A percentile compares a stretch with the other conserved stretches of the same genome.
Conservation (phyloP, 768 basidiomycete species). For the Trametes punicea region DNA sequence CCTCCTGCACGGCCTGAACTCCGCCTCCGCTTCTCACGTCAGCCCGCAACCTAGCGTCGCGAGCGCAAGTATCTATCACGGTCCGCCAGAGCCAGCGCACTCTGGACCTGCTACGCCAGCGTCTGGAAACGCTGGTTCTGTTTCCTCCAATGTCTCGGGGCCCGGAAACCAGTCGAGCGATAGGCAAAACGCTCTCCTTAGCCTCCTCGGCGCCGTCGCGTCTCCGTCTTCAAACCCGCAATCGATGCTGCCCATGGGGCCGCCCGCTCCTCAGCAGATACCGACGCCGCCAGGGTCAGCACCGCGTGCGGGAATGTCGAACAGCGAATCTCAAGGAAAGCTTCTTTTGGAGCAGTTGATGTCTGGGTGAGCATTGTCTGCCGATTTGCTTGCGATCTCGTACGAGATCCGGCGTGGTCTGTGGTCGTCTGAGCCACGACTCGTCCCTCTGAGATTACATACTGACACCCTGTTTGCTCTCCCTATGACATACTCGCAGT, state of each 20-base stretch:
- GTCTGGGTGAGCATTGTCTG: slow-evolving; percentile 57
- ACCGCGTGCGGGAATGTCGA: slow-evolving; percentile 48
- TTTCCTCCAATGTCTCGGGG: slow-evolving; percentile 39
- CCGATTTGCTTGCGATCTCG: slow-evolving; percentile 11
- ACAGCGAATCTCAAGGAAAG: slow-evolving; percentile 66
- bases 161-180: slow-evolving; percentile 46
- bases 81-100: slow-evolving; percentile 30
- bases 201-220: slow-evolving; percentile 56
- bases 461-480: neutral
- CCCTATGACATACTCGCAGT: slow-evolving; percentile 9
- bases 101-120: slow-evolving; percentile 44
- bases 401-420: neutral
- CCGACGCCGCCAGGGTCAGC: slow-evolving; percentile 67
- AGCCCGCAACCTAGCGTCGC: slow-evolving; percentile 31
- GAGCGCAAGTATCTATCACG: slow-evolving; percentile 25
- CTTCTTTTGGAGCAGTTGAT: slow-evolving; percentile 77
- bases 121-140: slow-evolving; percentile 39
- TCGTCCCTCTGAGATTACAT: neutral
- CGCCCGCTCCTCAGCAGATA: slow-evolving; percentile 51
- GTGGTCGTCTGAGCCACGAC: neutral
- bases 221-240: slow-evolving; percentile 33
- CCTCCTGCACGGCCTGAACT: slow-evolving; percentile 56
- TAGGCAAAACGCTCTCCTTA: slow-evolving; percentile 72
- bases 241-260: slow-evolving; percentile 25
- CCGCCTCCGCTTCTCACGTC: slow-evolving; percentile 38